These are phyloP conservation scores for Cryomyces minteri DNA, from an alignment of 495 filamentous ascomycete genomes.

Conservation along the genomic window DNA sequence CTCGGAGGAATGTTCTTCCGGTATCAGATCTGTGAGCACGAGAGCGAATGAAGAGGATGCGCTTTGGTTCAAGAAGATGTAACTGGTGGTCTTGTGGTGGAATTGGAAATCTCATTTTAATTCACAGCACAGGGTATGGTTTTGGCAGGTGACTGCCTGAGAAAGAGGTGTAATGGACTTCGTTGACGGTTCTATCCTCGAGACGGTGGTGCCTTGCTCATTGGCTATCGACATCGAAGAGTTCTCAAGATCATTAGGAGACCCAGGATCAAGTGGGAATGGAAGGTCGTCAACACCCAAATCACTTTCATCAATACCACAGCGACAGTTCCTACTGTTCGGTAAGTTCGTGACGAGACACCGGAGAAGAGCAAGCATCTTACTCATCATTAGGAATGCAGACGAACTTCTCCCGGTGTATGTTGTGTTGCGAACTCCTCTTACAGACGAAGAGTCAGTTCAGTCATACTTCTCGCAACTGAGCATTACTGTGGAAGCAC, in stretches of 20 bases:
- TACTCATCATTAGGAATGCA: slow-evolving; percentile 45
- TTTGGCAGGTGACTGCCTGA: too few species aligned
- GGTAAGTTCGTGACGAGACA: slow-evolving; percentile 31
- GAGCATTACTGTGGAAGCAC: slow-evolving; percentile 48
- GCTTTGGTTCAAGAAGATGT: too few species aligned
- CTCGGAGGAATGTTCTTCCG: too few species aligned
- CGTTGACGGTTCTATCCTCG: not conserved
- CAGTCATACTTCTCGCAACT: slow-evolving; percentile 43
- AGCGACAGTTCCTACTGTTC: slow-evolving; percentile 37
- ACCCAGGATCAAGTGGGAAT: too few species aligned
- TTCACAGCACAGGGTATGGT: too few species aligned
- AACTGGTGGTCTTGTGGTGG: too few species aligned
- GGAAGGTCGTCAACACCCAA: too few species aligned
- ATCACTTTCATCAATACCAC: slow-evolving; percentile 13
- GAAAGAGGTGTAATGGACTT: not conserved
- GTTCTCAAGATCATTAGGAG: too few species aligned
- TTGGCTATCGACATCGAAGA: too few species aligned
- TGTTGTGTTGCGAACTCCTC: slow-evolving; percentile 49
- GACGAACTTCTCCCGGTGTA: slow-evolving; percentile 65
- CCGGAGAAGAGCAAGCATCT: slow-evolving; percentile 20
- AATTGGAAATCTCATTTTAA: too few species aligned
- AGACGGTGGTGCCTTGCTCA: not conserved
- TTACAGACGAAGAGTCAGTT: slow-evolving; percentile 37
- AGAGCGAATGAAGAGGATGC: too few species aligned
- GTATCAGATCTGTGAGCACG: too few species aligned